Evolutionary conservation across 768 basidiomycete genomes (phyloP).

Genomic region (Scleroderma bovista): DNA sequence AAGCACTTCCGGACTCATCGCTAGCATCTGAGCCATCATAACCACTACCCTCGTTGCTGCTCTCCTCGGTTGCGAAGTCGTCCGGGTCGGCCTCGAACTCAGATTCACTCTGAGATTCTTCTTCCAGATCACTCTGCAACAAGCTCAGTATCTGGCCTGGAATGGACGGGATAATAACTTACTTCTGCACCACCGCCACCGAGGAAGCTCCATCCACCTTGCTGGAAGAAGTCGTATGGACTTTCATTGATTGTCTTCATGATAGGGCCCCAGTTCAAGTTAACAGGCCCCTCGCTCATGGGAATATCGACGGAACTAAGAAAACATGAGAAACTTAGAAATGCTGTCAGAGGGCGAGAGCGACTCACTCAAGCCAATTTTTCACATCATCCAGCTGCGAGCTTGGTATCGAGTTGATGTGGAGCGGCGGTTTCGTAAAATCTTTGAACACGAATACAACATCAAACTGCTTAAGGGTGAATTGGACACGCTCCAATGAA

Average conservation of each 20-base stretch:
- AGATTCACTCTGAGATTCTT: conserved; percentile 61
- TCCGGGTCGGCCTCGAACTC: conserved; percentile 54
- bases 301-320: conserved; percentile 93
- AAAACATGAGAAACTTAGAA: conserved; percentile 3
- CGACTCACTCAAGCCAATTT: conserved; percentile 93
- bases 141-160: conserved; percentile 31
- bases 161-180: conserved; percentile 17
- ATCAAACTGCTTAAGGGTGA: conserved; percentile 94
- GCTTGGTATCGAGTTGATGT: conserved; percentile 94
- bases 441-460: conserved; percentile 96
- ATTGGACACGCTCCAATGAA: conserved; percentile 94
- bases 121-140: conserved; percentile 53
- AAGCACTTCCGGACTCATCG: conserved; percentile 58
- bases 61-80: conserved; percentile 36
- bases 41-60: conserved; percentile 49
- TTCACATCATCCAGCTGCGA: conserved; percentile 93
- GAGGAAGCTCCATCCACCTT: conserved; percentile 96
- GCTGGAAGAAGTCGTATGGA: conserved; percentile 91
- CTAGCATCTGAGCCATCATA: conserved; percentile 49
- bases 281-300: conserved; percentile 92
- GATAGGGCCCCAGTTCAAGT: conserved; percentile 95
- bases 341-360: neutral
- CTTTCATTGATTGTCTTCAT: conserved; percentile 99
- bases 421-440: conserved; percentile 85
- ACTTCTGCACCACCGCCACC: conserved; percentile 70